Conservation (phyloP, 257 asterid species). For the Solanum ahanhuiri region DNA sequence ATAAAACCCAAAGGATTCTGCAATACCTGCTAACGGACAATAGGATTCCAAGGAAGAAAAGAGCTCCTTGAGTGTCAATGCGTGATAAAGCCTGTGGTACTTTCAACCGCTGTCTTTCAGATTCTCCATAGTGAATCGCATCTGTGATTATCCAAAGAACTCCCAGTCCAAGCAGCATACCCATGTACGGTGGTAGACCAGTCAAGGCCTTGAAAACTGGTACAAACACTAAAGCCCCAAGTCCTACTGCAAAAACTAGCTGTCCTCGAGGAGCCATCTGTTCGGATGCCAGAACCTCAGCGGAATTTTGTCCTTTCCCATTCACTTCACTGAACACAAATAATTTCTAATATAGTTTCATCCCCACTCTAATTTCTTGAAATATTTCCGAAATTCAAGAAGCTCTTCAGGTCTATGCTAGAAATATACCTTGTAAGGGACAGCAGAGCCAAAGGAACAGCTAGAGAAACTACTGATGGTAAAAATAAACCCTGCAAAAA, state of each 20-base stretch:
- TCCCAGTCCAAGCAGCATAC: conserved; percentile 88
- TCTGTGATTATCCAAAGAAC: conserved; percentile 94
- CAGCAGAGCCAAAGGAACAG: conserved; percentile 91
- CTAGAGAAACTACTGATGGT: conserved; percentile 72
- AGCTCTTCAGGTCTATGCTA: conserved; percentile 8
- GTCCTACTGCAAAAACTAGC: conserved; percentile 76
- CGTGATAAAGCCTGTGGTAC: conserved; percentile 97
- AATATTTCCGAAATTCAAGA: background rate
- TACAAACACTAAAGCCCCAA: conserved; percentile 80
- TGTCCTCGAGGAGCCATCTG: conserved; percentile 97
- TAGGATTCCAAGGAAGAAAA: conserved; percentile 98
- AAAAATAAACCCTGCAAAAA: conserved; percentile 54
- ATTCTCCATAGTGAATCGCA: conserved; percentile 95
- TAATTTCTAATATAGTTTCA: background rate
- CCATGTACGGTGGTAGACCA: conserved; percentile 96
- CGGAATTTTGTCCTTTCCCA: conserved; percentile 48
- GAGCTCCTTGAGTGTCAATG: conserved; percentile 94
- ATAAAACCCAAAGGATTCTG: background rate
- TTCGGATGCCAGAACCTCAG: conserved; percentile 75
- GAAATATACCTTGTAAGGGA: conserved; percentile 77
- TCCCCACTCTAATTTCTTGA: background rate
- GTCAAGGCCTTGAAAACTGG: conserved; percentile 86
- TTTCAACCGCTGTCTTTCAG: conserved; percentile 73
- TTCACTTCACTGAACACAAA: conserved; percentile 62
- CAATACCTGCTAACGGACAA: conserved; percentile 90